phyloP scores from a whole-genome alignment of 768 basidiomycete genomes.

The Terana coerulea region DNA sequence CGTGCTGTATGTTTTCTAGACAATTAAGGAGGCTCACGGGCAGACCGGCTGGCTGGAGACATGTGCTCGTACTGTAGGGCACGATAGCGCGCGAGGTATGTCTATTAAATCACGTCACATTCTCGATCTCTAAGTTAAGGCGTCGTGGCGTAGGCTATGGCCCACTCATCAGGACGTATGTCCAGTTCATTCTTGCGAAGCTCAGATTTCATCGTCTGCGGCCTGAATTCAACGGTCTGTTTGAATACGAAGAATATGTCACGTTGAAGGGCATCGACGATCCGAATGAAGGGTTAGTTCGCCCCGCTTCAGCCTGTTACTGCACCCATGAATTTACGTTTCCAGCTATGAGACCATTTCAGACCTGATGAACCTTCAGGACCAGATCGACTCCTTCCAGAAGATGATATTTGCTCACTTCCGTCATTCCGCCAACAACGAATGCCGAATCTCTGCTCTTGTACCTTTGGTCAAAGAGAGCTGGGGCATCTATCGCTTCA shows the following conservation, averaged over 20 bases:
- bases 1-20: too few species aligned
- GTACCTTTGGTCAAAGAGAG: constrained; percentile 98
- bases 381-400: constrained; percentile 98
- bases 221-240: constrained; percentile 97
- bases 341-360: constrained; percentile 85
- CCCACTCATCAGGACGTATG: constrained; percentile 90
- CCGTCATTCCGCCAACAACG: constrained; percentile 86
- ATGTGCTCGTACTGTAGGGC: constrained; percentile 83
- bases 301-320: background rate
- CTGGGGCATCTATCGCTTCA: constrained; percentile 98
- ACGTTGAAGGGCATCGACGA: constrained; percentile 97
- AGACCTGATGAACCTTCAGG: constrained; percentile 96
- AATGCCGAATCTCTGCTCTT: constrained; percentile 93
- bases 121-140: background rate
- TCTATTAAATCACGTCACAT: background rate
- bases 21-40: constrained; percentile 93
- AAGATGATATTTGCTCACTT: constrained; percentile 97
- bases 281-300: constrained; percentile 92
- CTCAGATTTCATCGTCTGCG: constrained; percentile 93
- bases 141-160: constrained; percentile 69
- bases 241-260: constrained; percentile 99
- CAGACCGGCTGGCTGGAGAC: constrained; percentile 99
- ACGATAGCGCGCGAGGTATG: constrained; percentile 73
- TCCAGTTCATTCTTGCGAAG: constrained; percentile 93
- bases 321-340: constrained; percentile 11